Percentiles rank a stretch among this genome's conserved stretches.
Evolutionary conservation across 371 early-diverging fungal genomes (phyloP).

Genomic region (Mortierella sp.): DNA sequence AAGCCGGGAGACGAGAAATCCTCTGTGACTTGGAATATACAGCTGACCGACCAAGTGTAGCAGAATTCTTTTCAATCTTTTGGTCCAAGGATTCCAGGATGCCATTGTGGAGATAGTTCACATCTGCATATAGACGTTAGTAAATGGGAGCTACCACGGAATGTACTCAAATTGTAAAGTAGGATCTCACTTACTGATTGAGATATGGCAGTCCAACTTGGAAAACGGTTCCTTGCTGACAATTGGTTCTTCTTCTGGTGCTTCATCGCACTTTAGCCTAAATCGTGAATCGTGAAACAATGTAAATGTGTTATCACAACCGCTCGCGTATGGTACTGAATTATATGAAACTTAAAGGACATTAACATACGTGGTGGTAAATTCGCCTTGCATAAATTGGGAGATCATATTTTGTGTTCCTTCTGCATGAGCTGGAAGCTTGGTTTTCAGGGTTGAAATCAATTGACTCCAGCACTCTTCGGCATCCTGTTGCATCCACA

Average conservation of each 20-base stretch:
- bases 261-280: constrained; percentile 82
- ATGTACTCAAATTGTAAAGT: too few species aligned
- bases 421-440: constrained; percentile 69
- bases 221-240: constrained; percentile 76
- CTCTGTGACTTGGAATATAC: constrained; percentile 81
- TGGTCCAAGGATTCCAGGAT: constrained; percentile 77
- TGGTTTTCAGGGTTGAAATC: constrained; percentile 73
- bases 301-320: not conserved
- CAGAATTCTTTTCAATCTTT: constrained; percentile 91
- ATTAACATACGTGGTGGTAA: constrained; percentile 64
- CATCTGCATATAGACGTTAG: constrained; percentile 38
- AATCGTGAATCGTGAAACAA: not conserved
- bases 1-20: constrained; percentile 88
- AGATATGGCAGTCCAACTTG: constrained; percentile 91
- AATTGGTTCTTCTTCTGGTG: constrained; percentile 79
- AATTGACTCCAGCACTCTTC: constrained; percentile 96
- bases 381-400: constrained; percentile 88
- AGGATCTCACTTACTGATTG: constrained; percentile 60
- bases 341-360: not conserved
- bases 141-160: too few species aligned
- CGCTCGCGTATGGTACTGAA: not conserved
- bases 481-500: constrained; percentile 96
- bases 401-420: constrained; percentile 72
- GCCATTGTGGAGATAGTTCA: constrained; percentile 79
- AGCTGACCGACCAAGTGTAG: constrained; percentile 82